Evolutionary conservation across 2,329 filamentous ascomycete species (phyloP).

Genomic region (Xylariaceae sp.): DNA sequence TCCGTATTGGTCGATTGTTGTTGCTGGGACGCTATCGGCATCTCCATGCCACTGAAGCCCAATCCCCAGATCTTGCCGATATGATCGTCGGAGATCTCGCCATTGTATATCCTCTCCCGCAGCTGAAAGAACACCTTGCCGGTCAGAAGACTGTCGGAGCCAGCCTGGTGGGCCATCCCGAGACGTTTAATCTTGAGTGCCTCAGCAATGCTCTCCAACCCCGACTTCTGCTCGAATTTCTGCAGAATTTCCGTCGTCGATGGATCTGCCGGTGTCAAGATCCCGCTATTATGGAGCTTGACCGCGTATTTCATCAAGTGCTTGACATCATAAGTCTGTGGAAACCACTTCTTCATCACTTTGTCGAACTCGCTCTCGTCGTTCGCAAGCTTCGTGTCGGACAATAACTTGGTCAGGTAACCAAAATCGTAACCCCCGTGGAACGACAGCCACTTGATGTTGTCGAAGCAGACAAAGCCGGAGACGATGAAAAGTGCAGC

Average conservation of each 20-base stretch:
- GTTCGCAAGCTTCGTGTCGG: conserved; percentile 74
- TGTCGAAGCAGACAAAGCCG: conserved; percentile 78
- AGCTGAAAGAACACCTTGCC: conserved; percentile 94
- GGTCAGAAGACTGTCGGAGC: conserved; percentile 87
- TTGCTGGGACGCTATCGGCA: conserved; percentile 23
- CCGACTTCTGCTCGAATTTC: conserved; percentile 84
- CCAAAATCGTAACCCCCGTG: conserved; percentile 98
- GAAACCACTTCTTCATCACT: conserved; percentile 88
- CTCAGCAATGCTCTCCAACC: conserved; percentile 88
- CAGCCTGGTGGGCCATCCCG: conserved; percentile 84
- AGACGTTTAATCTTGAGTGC: conserved; percentile 85
- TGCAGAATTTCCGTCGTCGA: conserved; percentile 68
- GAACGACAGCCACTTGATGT: conserved; percentile 95
- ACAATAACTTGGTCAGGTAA: conserved; percentile 90
- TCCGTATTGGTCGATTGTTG: conserved; percentile 24
- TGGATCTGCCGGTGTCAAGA: conserved; percentile 57
- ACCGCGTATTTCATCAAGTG: conserved; percentile 91
- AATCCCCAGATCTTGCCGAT: conserved; percentile 90
- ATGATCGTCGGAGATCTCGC: conserved; percentile 74
- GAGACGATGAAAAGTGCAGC: conserved; percentile 87
- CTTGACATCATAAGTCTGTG: conserved; percentile 91
- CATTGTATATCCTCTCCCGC: conserved; percentile 80
- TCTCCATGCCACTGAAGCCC: conserved; percentile 61
- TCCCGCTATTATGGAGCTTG: conserved; percentile 59
- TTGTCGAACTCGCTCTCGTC: conserved; percentile 87